Evolutionary conservation across 2,329 filamentous ascomycete genomes (phyloP), one percentile per base, ranked within the genome.

Genomic region (Cytospora chrysosperma): DNA sequence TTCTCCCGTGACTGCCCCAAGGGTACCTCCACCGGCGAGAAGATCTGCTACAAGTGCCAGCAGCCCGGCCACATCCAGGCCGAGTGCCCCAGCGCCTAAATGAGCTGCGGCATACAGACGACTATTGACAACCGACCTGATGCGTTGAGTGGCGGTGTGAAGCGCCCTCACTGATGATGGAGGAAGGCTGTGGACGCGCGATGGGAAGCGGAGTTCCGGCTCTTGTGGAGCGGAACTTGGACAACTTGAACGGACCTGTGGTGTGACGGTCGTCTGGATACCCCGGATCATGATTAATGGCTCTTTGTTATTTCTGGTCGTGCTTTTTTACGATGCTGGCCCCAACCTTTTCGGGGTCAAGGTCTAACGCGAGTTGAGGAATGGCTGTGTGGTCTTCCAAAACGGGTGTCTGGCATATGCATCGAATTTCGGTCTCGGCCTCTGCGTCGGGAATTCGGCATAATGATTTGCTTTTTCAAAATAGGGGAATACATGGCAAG

Each of bases 1-100:
- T 88, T 97, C 77, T 96, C 91, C 69, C 91, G 94, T 69, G 95
- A 99, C 79, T 99, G 95, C 86, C 90, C 93, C 72, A 93, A 94
- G 76, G 94, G 97, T 81, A 91, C 91, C 65, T 86, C 88, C 71
- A 85, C 87, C 70, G 86, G 88, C 74, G 94, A 98, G 86, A 94
- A 96, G 78, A 93, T 97, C 76, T 99, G 95, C 89, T 99, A 99
- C 87, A 96, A 96, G 85, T 98, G 86, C 85, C 85, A 88, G 80
- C 85, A 88, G 79, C 76, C 83, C 70, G 93, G 94, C 72, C 94
- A 97, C 81, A 90, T 98, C 76, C 94, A 97, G 87, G 88, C 91
- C 72, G 87, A 91, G 73, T 99, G 95, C 89, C 92, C 94, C 74
- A 93, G 90, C 84, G 91, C 90, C 77, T 83, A 82, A 79, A 71